Evolutionary conservation across 495 filamentous ascomycete species (phyloP), one percentile per base, ranked within the genome.

Genomic region (Aspergillus incahuasiensis): DNA sequence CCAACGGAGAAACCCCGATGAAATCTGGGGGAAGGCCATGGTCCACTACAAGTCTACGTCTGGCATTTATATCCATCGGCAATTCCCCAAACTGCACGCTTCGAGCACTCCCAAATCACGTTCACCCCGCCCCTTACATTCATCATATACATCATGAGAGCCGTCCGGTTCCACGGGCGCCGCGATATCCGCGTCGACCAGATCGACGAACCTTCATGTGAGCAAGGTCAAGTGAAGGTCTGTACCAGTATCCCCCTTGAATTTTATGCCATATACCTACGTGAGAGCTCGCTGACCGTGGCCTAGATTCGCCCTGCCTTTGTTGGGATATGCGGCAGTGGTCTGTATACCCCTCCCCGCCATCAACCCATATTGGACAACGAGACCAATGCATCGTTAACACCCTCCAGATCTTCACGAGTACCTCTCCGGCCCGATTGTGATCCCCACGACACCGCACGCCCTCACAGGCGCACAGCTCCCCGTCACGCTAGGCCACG

Each of bases 401-500:
- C 32, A 35, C 32, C 7, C 20, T 12, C 5, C 52, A 80, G 82
- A 86, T 64, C 68, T 87, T 8, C 82, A 87, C 56, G 82, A 86
- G 56, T 86, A 82, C 58, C 64, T 81, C 11, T 68, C 72, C 21
- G 82, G 83, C 2, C 78, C 80, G 19, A 74, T 65, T n/a, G 63
- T 79, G n/a, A 74, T 79, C n/a, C 83, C 82, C 6, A 72, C 68
- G 68, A 63, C 12, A 21, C 82, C 82, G 1, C 84, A 87, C 63
- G 77, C 79, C 0, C 71, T 86, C 34, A 86, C 84, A 6, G 74
- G 77, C 24, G 78, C 77, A 49, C 70, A 71, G 30, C 70, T 81
- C 11, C 84, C 84, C 4, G 62, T 84, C 6, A 82, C 79, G 0
- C 70, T 86, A 25, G 85, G 85, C 18, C 84, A 87, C 58, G 84